Evolutionary conservation across 2,329 filamentous ascomycete species (phyloP), one percentile per base, ranked within the genome.

Genomic region (Clarireedia paspali): DNA sequence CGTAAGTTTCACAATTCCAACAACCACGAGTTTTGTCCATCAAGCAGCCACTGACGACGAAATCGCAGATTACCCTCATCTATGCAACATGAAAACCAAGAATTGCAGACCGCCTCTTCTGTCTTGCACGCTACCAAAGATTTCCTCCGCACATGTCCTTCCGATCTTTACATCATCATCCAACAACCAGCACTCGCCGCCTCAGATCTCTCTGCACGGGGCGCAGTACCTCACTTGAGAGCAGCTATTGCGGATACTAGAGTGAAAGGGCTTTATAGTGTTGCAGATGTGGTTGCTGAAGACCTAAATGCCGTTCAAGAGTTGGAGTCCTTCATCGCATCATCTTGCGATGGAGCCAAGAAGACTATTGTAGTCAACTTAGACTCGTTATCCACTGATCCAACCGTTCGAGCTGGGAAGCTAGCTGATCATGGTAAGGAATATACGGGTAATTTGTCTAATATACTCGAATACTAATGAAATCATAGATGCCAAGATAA

Each of bases 101-200:
- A 30, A 42, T 38, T 69, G 4, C 64, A 67, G 56, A 60, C 63
- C 4, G 36, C 58, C 1, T 23, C 53, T n/a, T 39, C 60, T 2
- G 58, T 68, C 2, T 47, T 69, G 6, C 23, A 60, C 4, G 53
- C 56, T 4, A 53, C 62, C 1, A 65, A 63, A 38, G 40, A 72
- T n/a, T 68, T 84, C 50, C 79, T 95, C 26, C 74, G 77, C 40
- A 71, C 73, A 53, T 95, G 90, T 71, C 85, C 87, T 2, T 90
- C 88, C 20, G 78, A 84, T 50, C 80, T 80, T 63, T 96, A 96
- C 73, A 74, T 95, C 56, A 70, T 96, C 62, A 80, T 95, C 59
- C 82, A 83, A 30, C 90, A 96, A 68, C 84, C 88, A 10, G 87
- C 87, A 62, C 77, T 91, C 56, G 83, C 85, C 63, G 80, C 83